Base-by-base conservation (phyloP, 1,139 yeast species). In the Kodamaea sp. region DNA sequence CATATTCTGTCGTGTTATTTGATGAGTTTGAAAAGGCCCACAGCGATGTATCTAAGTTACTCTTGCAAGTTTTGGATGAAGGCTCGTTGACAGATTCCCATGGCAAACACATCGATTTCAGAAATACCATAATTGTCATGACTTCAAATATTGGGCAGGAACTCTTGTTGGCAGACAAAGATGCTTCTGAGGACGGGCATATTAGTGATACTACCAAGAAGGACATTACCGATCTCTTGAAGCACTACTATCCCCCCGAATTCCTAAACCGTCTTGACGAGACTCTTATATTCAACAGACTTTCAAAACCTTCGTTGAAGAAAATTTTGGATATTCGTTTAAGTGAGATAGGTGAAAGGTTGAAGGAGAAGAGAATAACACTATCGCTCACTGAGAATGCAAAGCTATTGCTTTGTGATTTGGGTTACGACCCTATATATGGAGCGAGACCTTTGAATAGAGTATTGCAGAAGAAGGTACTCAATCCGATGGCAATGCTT, bases 21-120 rank as follows among this genome's bases (percentile, higher is more conserved):
- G 98, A 92, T 61, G 98, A 92, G 62, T 86, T 92, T 59, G 98
- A 92, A 53, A 92, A 92, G 60, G 97, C 98, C 0, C 97, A 92
- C 56, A 85, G 90, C 4, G 98, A 92, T 60, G 83, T 92, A 19
- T 81, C 95, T 16, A 92, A 92, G 57, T 73, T 92, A 30, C 66
- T 92, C 37, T 66, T 92, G 37, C 98, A 92, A 60, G 97, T 92
- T 0, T 69, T 92, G 37, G 98, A 92, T 60, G 98, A 92, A 59
- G 98, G 98, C 35, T 78, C 84, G 35, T 70, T 92, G 47, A 90
- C 97, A 0, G 98, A 92, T 55, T 84, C 96, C 6, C 96, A 89
- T 53, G 98, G 98, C 21, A 85, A 88, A 38, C 86, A 83, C 50
- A 87, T 92, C 37, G 97, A 92, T 59, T 92, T 92, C 77, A 79